Conservation (phyloP, 2,329 filamentous ascomycete genomes). For the Beauveria sp. region DNA sequence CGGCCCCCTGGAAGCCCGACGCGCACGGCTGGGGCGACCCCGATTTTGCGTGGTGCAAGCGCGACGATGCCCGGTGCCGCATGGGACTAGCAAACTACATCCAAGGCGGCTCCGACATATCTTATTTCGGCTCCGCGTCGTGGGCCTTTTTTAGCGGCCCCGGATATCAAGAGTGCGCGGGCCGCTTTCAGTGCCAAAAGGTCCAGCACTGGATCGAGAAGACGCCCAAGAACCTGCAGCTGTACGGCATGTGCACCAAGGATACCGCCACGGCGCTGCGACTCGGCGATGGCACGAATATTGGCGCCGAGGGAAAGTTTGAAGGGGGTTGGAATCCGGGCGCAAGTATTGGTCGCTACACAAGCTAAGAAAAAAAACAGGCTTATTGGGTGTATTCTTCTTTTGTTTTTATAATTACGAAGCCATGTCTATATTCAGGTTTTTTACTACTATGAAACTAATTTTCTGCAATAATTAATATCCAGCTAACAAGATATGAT, state of each 20-base stretch:
- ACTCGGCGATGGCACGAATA: constrained; percentile 27
- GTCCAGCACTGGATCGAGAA: constrained; percentile 32
- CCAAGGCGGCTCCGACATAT: constrained; percentile 33
- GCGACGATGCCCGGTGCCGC: constrained; percentile 29
- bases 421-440: background rate
- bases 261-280: constrained; percentile 27
- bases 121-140: constrained; percentile 33
- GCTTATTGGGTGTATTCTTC: background rate
- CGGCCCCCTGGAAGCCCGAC: constrained; percentile 33
- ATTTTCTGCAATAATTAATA: too few relatives aligned
- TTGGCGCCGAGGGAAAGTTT: constrained; percentile 25
- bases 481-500: too few relatives aligned
- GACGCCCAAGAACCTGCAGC: constrained; percentile 31
- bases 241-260: constrained; percentile 35
- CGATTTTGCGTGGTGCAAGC: constrained; percentile 32
- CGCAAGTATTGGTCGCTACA: constrained; percentile 3
- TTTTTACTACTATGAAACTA: too few relatives aligned
- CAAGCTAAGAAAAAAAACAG: background rate
- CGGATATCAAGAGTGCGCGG: constrained; percentile 29
- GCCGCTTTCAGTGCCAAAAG: constrained; percentile 24
- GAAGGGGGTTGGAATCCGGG: constrained; percentile 8
- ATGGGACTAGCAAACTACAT: constrained; percentile 36
- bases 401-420: constrained; percentile 2
- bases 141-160: constrained; percentile 16
- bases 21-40: constrained; percentile 32